Base-by-base conservation (phyloP, 768 basidiomycete species). In the Hebeloma cylindrosporum region DNA sequence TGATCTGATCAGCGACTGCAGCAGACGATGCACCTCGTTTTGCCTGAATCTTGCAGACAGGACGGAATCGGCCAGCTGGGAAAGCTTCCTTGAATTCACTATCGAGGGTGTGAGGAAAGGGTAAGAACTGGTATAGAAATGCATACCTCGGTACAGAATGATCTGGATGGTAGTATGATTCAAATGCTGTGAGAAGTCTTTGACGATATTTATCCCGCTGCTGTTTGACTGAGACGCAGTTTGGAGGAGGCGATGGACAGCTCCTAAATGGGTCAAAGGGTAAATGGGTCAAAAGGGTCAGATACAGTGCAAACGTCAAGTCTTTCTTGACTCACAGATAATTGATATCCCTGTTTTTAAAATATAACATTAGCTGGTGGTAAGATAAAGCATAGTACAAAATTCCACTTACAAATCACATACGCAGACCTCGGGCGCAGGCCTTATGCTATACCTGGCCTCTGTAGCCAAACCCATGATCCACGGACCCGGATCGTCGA, bases 401-500 rank as follows among this genome's bases (percentile, higher is more conserved):
- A 8, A 38, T 20, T 17, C 17, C 17, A 75, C 82, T 63, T 72
- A 93, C 80, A 95, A 66, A 64, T 95, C 92, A 54, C 88, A 83
- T 30, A 96, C 73, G 59, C 88, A 92, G 23, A 94, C 84, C 60
- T 97, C 95, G 0, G 87, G 71, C 1, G 83, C 71, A 7, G 85
- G 78, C 20, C 85, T 74, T 14, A 91, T 71, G 52, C 87, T 78
- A 61, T 91, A 87, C 47, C 90, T 77, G 6, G 88, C 85, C 60
- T 94, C 87, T 1, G 88, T 89, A 8, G 90, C 82, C 28, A 95
- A 73, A 26, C 90, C 94, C 64, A 97, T 80, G 56, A 98, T 93
- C 84, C 92, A 98, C 48, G 95, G 95, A 25, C 94, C 94, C 31
- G 94, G 92, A 63, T 98, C 93, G 53, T 97, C 93, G 50, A 94